Conservation (phyloP, 2,329 filamentous ascomycete genomes). For the Paradendryphiella salina region DNA sequence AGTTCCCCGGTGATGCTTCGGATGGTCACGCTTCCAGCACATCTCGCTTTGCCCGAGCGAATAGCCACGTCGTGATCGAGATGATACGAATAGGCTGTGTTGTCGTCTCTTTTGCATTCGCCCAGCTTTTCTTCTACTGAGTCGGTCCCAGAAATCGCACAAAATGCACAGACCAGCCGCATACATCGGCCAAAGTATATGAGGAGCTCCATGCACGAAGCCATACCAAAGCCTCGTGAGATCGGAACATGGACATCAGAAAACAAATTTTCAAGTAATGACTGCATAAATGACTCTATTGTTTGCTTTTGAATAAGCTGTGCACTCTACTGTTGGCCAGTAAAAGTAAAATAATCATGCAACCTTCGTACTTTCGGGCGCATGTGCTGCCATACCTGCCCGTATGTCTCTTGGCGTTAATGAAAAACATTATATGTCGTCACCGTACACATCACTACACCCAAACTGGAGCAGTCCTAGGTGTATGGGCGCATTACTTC, state of each 20-base stretch:
- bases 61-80: constrained; percentile 7
- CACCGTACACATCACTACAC: too few relatives aligned
- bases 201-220: not conserved
- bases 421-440: too few relatives aligned
- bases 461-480: too few relatives aligned
- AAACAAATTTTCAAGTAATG: not conserved
- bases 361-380: not conserved
- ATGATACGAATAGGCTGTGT: not conserved
- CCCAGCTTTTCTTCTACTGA: not conserved
- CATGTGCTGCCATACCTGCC: too few relatives aligned
- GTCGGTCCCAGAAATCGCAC: not conserved
- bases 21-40: constrained; percentile 21
- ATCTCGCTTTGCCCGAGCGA: constrained; percentile 26
- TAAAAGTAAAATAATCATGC: not conserved
- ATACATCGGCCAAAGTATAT: not conserved
- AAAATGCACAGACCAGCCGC: not conserved
- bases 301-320: not conserved
- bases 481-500: not conserved
- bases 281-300: not conserved
- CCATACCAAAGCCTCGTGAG: not conserved
- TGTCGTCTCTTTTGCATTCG: not conserved
- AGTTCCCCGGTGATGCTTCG: constrained; percentile 8
- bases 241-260: not conserved
- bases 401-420: too few relatives aligned
- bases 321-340: not conserved